Evolutionary conservation across 140 eudicot species (phyloP), one percentile per base, ranked within the genome.

Genomic region (Anethum foeniculum): DNA sequence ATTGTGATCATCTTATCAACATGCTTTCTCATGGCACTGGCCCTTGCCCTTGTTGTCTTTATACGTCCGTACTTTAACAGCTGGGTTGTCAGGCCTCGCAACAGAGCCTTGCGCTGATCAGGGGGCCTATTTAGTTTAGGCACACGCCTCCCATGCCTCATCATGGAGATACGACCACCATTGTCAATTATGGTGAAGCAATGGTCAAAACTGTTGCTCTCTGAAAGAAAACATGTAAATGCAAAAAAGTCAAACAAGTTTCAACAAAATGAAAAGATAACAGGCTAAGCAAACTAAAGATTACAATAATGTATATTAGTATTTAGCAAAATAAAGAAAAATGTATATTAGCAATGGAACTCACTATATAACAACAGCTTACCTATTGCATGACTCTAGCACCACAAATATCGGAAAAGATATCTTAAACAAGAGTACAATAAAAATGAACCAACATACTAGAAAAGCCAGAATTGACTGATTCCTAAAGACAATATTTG

Each of bases 81-180:
- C 64, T 94, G 98, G 85, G 98, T 94, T n/a, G 98, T 94, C n/a
- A 94, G 88, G 62, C 96, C 93, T 19, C 98, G 89, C 52, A 94
- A 83, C 9, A 94, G 96, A 34, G 98, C 98, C 72, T 86, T 84
- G 1, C 98, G 96, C 81, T 94, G 98, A 87, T 94, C 98, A 0
- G 97, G 97, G 15, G 98, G 98, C 69, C 98, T 83, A 77, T 92
- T 94, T 8, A 94, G 93, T 80, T 94, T 94, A 1, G 98, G 98
- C 23, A 94, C 98, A 27, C 86, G 86, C 82, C 93, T 87, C 7
- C 96, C 97, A 7, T 94, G 98, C 74, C 98, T 94, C 98, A 94
- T 94, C 77, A 91, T 91, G 34, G 77, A 88, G 82, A 94, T 25
- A 71, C 92, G 91, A 36, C 92, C 86, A 51, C 97, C 98, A 43